These are phyloP conservation scores for Rhizopus sp. DNA, from an alignment of 371 early-diverging fungal genomes.

Conservation along the genomic window DNA sequence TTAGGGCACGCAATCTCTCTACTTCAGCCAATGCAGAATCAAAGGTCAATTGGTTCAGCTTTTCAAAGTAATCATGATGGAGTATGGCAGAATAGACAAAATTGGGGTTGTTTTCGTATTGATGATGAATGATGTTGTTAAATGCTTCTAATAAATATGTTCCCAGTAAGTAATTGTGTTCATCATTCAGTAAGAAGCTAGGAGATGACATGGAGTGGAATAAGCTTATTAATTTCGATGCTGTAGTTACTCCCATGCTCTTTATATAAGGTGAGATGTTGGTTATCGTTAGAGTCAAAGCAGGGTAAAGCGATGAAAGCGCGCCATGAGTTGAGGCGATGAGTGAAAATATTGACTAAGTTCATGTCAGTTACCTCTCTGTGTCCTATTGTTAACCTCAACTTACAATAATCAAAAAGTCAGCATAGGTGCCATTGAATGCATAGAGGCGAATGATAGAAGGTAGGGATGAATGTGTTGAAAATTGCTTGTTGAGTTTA, in stretches of 20 bases:
- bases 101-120: constrained; percentile 72
- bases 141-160: constrained; percentile 76
- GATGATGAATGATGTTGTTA: constrained; percentile 83
- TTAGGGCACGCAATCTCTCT: constrained; percentile 48
- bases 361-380: neutral
- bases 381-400: neutral
- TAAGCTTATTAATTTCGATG: constrained; percentile 73
- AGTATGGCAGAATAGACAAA: constrained; percentile 80
- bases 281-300: constrained; percentile 71
- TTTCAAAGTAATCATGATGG: constrained; percentile 64
- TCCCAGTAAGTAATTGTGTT: constrained; percentile 71
- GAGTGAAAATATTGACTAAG: constrained; percentile 70
- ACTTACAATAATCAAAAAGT: constrained; percentile 76
- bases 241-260: constrained; percentile 68
- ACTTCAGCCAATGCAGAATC: constrained; percentile 63
- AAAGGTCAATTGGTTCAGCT: constrained; percentile 63
- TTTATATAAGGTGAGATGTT: constrained; percentile 84
- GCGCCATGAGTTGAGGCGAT: constrained; percentile 75
- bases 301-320: constrained; percentile 73
- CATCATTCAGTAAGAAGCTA: constrained; percentile 77
- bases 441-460: constrained; percentile 68
- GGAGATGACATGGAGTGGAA: constrained; percentile 80
- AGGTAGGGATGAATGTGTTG: constrained; percentile 65
- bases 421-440: constrained; percentile 80
- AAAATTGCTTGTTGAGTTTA: constrained; percentile 77